A percentile compares a stretch with the other conserved stretches of the same genome.
These are phyloP conservation scores for Paraleonurus japonicus DNA, from an alignment of 257 asterid species.

Conservation along the genomic window DNA sequence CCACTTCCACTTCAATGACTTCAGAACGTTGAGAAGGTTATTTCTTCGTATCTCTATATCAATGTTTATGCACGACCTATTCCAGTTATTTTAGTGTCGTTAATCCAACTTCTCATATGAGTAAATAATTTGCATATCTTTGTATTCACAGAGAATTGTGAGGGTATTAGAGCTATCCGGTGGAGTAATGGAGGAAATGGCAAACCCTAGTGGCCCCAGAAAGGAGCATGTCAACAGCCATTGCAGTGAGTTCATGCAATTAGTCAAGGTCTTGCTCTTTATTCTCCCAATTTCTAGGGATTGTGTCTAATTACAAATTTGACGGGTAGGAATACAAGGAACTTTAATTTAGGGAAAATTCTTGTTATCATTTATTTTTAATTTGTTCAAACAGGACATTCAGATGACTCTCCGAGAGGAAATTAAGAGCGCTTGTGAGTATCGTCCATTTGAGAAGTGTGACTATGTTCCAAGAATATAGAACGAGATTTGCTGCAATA, in stretches of 20 bases:
- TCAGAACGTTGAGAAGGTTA: conserved; percentile 81
- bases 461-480: conserved; percentile 69
- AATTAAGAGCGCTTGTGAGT: conserved; percentile 69
- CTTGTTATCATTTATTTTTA: neutral
- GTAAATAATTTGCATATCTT: neutral
- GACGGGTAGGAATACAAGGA: neutral
- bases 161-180: conserved; percentile 85
- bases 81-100: neutral
- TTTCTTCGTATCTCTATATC: neutral
- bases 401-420: conserved; percentile 89
- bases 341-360: neutral
- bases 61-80: neutral
- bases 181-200: conserved; percentile 87
- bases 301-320: neutral
- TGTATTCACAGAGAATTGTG: conserved; percentile 63
- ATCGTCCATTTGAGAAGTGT: conserved; percentile 94
- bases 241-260: conserved; percentile 82
- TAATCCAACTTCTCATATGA: neutral
- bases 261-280: conserved; percentile 56
- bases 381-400: conserved; percentile 52
- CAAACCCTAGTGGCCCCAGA: conserved; percentile 80
- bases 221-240: conserved; percentile 70
- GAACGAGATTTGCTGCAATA: conserved; percentile 87
- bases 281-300: neutral
- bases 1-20: conserved; percentile 82